These are phyloP conservation scores for Diphasiastrum complanatum DNA, from an alignment of 83 land plant genomes.

Conservation along the genomic window DNA sequence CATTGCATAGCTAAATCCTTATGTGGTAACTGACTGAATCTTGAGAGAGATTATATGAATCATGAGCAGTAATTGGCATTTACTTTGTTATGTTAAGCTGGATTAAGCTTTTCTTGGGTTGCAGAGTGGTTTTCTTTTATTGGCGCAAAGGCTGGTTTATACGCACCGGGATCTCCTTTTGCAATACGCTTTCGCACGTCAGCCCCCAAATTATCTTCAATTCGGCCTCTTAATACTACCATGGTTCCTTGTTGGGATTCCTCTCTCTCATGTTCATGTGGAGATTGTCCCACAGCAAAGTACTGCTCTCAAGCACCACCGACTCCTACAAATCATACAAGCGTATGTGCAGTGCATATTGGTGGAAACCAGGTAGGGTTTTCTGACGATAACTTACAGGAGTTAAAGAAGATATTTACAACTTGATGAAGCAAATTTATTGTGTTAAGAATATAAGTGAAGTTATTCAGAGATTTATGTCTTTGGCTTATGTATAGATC, in stretches of 20 bases:
- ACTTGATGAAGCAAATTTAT: too few relatives aligned
- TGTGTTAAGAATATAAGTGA: too few relatives aligned
- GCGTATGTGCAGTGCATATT: slow-evolving; percentile 51
- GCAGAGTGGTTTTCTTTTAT: slow-evolving; percentile 85
- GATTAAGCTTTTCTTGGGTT: not conserved
- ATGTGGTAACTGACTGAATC: too few relatives aligned
- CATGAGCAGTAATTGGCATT: too few relatives aligned
- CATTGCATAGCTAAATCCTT: too few relatives aligned
- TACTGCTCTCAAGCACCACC: slow-evolving; percentile 44
- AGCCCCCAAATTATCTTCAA: slow-evolving; percentile 40
- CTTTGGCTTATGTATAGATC: too few relatives aligned
- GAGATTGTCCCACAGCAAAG: slow-evolving; percentile 81
- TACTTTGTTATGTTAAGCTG: not conserved
- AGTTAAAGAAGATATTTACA: not conserved
- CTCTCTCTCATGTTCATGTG: slow-evolving; percentile 91
- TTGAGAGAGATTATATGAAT: too few relatives aligned
- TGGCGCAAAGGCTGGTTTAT: slow-evolving; percentile 48
- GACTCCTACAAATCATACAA: slow-evolving; percentile 38
- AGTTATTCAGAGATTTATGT: too few relatives aligned
- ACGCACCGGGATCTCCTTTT: slow-evolving; percentile 81
- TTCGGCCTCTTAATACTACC: slow-evolving; percentile 59
- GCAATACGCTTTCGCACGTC: slow-evolving; percentile 45
- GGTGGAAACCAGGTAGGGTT: slow-evolving; percentile 54
- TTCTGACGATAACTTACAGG: not conserved
- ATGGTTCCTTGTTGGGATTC: slow-evolving; percentile 71